phyloP scores from a whole-genome alignment of 2,329 filamentous ascomycete species.

The Allantophomopsis lycopodina region DNA sequence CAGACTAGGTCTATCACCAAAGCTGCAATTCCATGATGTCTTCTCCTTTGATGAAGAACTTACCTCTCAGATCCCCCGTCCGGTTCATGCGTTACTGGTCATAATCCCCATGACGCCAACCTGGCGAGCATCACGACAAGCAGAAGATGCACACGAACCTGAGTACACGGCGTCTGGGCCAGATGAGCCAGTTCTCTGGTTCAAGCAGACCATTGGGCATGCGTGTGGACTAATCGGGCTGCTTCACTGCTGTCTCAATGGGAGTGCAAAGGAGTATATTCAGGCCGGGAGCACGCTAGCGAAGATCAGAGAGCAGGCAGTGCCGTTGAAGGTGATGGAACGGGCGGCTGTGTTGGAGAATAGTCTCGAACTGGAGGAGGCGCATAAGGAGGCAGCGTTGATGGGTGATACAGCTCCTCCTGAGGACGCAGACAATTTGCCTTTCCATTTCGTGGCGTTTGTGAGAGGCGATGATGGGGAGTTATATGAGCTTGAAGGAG shows the following conservation, averaged over 20 bases:
- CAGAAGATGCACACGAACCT: conserved; percentile 52
- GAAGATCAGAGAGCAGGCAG: conserved; percentile 51
- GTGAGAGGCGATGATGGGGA: conserved; percentile 58
- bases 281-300: conserved; percentile 28
- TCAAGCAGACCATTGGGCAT: conserved; percentile 87
- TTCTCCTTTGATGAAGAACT: conserved; percentile 81
- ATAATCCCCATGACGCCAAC: conserved; percentile 74
- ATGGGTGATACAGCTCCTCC: conserved; percentile 69
- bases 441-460: conserved; percentile 93
- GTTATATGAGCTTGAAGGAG: conserved; percentile 61
- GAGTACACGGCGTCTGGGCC: conserved; percentile 58
- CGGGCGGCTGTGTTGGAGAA: conserved; percentile 67
- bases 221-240: conserved; percentile 86
- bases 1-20: conserved; percentile 68
- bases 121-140: conserved; percentile 64
- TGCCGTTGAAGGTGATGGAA: conserved; percentile 48
- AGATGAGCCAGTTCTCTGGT: conserved; percentile 75
- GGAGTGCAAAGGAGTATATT: conserved; percentile 34
- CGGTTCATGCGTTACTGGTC: conserved; percentile 76
- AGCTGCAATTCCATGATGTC: conserved; percentile 76
- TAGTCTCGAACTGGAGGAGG: conserved; percentile 59
- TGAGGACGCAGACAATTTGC: conserved; percentile 57
- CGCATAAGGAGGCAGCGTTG: conserved; percentile 65
- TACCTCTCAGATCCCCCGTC: conserved; percentile 76
- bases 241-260: conserved; percentile 71